phyloP scores from a whole-genome alignment of 768 basidiomycete genomes.

The Goffeauzyma gilvescens region DNA sequence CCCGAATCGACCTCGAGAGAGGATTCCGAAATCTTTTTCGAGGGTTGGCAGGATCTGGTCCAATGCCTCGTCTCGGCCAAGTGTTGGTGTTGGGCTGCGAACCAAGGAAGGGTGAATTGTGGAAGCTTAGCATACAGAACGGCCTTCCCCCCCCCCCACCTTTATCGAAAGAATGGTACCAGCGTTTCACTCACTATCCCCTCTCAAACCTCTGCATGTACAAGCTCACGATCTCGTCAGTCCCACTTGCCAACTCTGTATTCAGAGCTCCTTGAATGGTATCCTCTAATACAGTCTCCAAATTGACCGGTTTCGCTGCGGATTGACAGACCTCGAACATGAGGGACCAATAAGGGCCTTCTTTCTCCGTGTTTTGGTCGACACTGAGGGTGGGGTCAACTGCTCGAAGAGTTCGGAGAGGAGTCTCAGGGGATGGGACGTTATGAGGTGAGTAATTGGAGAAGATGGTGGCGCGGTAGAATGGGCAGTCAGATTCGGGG shows the following conservation, averaged over 20 bases:
- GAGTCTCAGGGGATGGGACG: slow-evolving; percentile 16
- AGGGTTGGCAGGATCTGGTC: slow-evolving; percentile 28
- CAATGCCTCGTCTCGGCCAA: slow-evolving; percentile 31
- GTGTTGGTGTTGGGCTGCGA: slow-evolving; percentile 30
- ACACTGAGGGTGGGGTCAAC: slow-evolving; percentile 25
- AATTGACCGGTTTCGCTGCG: slow-evolving; percentile 30
- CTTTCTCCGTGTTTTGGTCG: slow-evolving; percentile 15
- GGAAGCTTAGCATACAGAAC: too few relatives aligned
- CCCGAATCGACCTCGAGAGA: slow-evolving; percentile 29
- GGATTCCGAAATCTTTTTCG: slow-evolving; percentile 28
- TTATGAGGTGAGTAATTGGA: slow-evolving; percentile 35
- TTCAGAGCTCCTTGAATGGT: slow-evolving; percentile 32
- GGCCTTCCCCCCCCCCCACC: too few relatives aligned
- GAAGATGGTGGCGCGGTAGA: slow-evolving; percentile 35
- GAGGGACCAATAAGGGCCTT: slow-evolving; percentile 32
- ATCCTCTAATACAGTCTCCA: slow-evolving; percentile 28
- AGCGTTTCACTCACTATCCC: slow-evolving; percentile 18
- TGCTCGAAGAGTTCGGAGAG: slow-evolving; percentile 29
- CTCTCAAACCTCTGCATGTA: slow-evolving; percentile 31
- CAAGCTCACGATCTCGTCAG: slow-evolving; percentile 33
- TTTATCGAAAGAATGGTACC: background rate
- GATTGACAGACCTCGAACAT: slow-evolving; percentile 35
- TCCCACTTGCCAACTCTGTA: slow-evolving; percentile 25
- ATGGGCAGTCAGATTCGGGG: slow-evolving; percentile 34
- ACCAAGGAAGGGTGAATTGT: too few relatives aligned